Conservation (phyloP, 106 monocot genomes). For the Agapanthus africanus region DNA sequence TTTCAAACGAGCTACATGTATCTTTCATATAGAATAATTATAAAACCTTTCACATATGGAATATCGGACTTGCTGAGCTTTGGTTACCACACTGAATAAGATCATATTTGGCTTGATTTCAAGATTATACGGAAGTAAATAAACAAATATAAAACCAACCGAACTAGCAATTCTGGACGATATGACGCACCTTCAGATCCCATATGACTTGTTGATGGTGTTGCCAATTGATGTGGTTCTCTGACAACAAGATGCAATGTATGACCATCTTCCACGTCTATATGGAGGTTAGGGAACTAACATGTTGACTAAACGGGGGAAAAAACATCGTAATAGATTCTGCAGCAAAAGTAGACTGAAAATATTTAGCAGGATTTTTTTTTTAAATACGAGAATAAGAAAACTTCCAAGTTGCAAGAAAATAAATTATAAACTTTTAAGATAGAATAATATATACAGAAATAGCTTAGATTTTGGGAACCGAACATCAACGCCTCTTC, state of each 20-base stretch:
- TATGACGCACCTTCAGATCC: slow-evolving; percentile 27
- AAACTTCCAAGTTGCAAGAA: neutral
- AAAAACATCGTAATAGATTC: neutral
- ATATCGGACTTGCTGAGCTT: neutral
- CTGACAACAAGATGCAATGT: slow-evolving; percentile 92
- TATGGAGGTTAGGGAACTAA: slow-evolving; percentile 29
- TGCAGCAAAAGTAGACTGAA: neutral
- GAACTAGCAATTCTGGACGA: slow-evolving; percentile 18
- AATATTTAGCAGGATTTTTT: neutral
- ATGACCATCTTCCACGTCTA: slow-evolving; percentile 99
- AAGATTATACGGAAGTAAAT: too few relatives aligned
- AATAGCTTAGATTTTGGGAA: too few relatives aligned
- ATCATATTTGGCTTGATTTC: too few relatives aligned
- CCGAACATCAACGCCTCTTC: too few relatives aligned
- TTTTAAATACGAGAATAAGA: neutral
- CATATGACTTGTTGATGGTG: slow-evolving; percentile 15
- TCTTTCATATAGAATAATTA: too few relatives aligned
- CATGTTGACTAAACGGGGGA: neutral
- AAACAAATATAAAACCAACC: neutral
- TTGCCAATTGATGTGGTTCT: slow-evolving; percentile 44
- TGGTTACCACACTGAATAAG: neutral
- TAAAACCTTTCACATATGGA: neutral
- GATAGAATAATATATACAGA: too few relatives aligned
- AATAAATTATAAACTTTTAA: too few relatives aligned
- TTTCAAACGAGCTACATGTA: too few relatives aligned